phyloP scores from a whole-genome alignment of 768 basidiomycete genomes.

The Lactarius quietus region DNA sequence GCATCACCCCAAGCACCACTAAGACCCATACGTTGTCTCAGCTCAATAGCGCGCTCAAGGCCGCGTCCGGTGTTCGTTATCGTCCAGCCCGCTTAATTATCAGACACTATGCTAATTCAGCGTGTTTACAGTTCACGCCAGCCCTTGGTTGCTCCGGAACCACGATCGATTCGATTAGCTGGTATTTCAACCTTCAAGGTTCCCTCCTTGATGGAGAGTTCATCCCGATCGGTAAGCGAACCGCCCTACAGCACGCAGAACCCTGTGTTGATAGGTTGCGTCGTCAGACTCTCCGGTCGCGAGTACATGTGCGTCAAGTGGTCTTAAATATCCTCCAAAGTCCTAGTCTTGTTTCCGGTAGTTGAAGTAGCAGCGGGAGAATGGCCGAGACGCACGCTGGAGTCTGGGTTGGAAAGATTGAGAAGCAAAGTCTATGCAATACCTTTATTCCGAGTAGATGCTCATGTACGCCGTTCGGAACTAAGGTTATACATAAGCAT shows the following conservation, averaged over 20 bases:
- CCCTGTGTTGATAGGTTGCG: neutral
- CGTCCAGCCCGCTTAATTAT: slow-evolving; percentile 10
- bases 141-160: slow-evolving; percentile 42
- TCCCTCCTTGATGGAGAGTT: slow-evolving; percentile 66
- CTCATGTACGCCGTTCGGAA: neutral
- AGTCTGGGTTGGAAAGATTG: neutral
- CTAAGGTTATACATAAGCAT: neutral
- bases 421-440: neutral
- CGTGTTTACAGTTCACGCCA: slow-evolving; percentile 38
- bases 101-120: neutral
- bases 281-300: slow-evolving; percentile 46
- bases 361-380: neutral
- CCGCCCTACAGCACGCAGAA: neutral
- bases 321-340: slow-evolving; percentile 61
- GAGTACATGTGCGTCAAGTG: slow-evolving; percentile 51
- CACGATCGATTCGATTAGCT: slow-evolving; percentile 46
- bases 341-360: slow-evolving; percentile 30
- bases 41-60: slow-evolving; percentile 51
- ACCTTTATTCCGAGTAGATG: neutral
- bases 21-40: slow-evolving; percentile 55
- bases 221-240: slow-evolving; percentile 49
- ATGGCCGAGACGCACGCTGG: neutral
- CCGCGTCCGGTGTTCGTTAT: slow-evolving; percentile 46
- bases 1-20: slow-evolving; percentile 64
- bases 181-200: slow-evolving; percentile 63